Percentiles rank a stretch among this genome's conserved stretches.
phyloP scores from a whole-genome alignment of 169 alveolate genomes.

The Plasmodium vinckei region DNA sequence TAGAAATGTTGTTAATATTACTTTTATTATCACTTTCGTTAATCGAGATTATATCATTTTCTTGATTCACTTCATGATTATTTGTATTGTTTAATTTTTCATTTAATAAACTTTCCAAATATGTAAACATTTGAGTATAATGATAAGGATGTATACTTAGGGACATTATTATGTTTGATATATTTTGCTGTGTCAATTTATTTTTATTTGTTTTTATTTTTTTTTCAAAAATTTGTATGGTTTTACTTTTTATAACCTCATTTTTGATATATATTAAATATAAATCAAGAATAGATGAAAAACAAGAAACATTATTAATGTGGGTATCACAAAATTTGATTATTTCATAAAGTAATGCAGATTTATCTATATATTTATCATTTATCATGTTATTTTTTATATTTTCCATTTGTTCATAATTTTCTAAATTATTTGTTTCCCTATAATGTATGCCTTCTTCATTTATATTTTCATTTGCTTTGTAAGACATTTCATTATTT shows the following conservation, averaged over 20 bases:
- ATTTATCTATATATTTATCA: conserved; percentile 5
- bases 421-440: too few relatives aligned
- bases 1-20: neutral
- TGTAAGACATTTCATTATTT: neutral
- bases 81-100: conserved; percentile 25
- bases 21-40: neutral
- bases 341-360: conserved; percentile 9
- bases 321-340: conserved; percentile 49
- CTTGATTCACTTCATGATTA: neutral
- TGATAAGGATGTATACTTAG: conserved; percentile 70
- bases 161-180: conserved; percentile 53
- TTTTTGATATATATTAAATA: conserved; percentile 58
- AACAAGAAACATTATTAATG: conserved; percentile 28
- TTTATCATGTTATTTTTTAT: neutral
- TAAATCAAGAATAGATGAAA: conserved; percentile 32
- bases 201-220: conserved; percentile 70
- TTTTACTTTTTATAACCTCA: conserved; percentile 39
- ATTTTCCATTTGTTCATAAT: neutral
- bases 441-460: neutral
- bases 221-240: conserved; percentile 49
- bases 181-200: conserved; percentile 48
- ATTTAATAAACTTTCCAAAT: conserved; percentile 56
- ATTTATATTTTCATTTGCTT: neutral
- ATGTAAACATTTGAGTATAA: conserved; percentile 63
- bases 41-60: neutral